These are phyloP conservation scores for Eudorina sp. DNA, from an alignment of 139 green algal genomes.

Conservation along the genomic window DNA sequence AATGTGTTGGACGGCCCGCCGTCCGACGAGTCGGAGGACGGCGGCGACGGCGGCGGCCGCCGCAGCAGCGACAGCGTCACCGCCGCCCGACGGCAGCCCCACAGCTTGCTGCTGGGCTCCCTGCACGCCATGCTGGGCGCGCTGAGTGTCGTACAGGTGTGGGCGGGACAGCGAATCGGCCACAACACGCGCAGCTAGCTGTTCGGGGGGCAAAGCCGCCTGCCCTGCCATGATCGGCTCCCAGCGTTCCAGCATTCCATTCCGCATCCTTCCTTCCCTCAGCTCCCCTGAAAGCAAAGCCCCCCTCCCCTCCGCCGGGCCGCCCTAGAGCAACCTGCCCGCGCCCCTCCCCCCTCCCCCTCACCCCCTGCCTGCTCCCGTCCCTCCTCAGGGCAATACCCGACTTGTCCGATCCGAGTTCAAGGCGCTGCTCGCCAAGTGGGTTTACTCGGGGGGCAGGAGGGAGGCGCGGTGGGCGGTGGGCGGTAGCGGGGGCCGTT, in stretches of 20 bases:
- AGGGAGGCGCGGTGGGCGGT: no score
- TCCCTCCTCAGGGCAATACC: not conserved
- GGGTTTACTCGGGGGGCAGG: no score
- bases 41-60: not conserved
- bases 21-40: not conserved
- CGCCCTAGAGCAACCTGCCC: no score
- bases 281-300: no score
- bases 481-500: no score
- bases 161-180: no score
- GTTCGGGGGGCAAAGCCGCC: no score
- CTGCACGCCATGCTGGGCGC: conserved; percentile 28
- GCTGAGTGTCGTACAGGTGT: conserved; percentile 18
- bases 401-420: conserved; percentile 34
- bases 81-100: not conserved
- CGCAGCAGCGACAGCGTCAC: not conserved
- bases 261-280: no score
- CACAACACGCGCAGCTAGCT: no score
- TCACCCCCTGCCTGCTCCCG: not conserved
- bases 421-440: not conserved
- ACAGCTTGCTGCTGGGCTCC: conserved; percentile 20
- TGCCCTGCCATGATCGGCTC: no score
- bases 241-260: no score
- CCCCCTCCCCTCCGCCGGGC: no score
- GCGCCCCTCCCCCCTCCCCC: not conserved
- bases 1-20: not conserved